Conservation (phyloP, 2,329 filamentous ascomycete species). For the Aspergillus hortae region DNA sequence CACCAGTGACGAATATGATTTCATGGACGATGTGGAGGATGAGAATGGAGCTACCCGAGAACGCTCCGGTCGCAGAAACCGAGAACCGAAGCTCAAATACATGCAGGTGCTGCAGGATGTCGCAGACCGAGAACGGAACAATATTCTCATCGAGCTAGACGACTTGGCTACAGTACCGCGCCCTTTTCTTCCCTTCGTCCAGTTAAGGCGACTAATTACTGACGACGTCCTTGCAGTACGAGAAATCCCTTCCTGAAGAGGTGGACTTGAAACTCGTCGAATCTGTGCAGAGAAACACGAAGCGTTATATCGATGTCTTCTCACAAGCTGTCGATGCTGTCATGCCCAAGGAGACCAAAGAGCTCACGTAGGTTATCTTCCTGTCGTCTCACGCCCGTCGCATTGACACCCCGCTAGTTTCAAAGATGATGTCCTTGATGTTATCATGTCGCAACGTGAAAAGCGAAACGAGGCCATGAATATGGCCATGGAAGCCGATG, state of each 20-base stretch:
- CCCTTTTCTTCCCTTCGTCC: neutral
- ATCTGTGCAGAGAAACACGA: constrained; percentile 84
- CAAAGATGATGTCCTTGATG: constrained; percentile 95
- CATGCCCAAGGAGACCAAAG: constrained; percentile 72
- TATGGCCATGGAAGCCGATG: constrained; percentile 61
- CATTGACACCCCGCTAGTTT: constrained; percentile 58
- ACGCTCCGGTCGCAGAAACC: constrained; percentile 49
- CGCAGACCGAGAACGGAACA: constrained; percentile 71
- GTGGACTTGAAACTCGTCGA: constrained; percentile 66
- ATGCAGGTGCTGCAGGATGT: constrained; percentile 82
- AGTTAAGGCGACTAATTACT: neutral
- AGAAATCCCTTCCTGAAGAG: constrained; percentile 65
- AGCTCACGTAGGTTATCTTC: constrained; percentile 62
- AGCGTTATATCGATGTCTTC: constrained; percentile 91
- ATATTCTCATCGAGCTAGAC: constrained; percentile 84
- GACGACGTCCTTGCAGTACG: constrained; percentile 56
- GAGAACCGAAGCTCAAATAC: constrained; percentile 75
- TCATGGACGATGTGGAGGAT: constrained; percentile 78
- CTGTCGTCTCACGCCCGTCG: neutral
- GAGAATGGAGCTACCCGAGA: constrained; percentile 40
- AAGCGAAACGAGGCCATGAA: constrained; percentile 76
- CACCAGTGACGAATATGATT: constrained; percentile 85
- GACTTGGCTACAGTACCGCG: constrained; percentile 67
- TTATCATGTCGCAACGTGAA: constrained; percentile 89
- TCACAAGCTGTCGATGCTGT: constrained; percentile 83